Evolutionary conservation across 73 alveolate genomes (phyloP).

Genomic region (Tetrahymena thermophila): DNA sequence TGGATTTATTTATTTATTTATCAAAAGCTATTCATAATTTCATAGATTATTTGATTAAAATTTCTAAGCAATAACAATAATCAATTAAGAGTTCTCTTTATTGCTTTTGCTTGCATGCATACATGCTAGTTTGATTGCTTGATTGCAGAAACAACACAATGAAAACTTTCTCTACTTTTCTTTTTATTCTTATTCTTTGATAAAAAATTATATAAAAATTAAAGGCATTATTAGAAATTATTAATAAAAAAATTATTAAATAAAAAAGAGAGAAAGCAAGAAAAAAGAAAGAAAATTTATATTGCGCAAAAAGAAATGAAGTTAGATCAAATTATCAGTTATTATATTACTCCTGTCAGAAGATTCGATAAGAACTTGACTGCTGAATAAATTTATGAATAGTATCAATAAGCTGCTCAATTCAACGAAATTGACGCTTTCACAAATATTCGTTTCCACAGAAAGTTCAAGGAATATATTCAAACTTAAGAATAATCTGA

Average conservation of each 20-base stretch:
- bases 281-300: neutral
- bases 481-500: neutral
- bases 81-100: neutral
- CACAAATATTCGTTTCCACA: slow-evolving; percentile 1
- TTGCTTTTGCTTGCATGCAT: too few relatives aligned
- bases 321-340: neutral
- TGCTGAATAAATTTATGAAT: neutral
- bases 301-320: neutral
- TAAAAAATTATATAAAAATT: neutral
- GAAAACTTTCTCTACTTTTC: neutral
- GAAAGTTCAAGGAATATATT: neutral
- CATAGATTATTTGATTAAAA: neutral
- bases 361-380: neutral
- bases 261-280: neutral
- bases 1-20: neutral
- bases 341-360: neutral
- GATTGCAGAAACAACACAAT: neutral
- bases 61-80: neutral
- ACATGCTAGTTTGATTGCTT: neutral
- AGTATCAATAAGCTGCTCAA: neutral
- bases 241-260: neutral
- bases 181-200: neutral
- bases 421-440: neutral
- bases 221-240: neutral
- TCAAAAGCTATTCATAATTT: neutral